phyloP scores from a whole-genome alignment of 106 monocot genomes.

The Dendrobium huoshanense region DNA sequence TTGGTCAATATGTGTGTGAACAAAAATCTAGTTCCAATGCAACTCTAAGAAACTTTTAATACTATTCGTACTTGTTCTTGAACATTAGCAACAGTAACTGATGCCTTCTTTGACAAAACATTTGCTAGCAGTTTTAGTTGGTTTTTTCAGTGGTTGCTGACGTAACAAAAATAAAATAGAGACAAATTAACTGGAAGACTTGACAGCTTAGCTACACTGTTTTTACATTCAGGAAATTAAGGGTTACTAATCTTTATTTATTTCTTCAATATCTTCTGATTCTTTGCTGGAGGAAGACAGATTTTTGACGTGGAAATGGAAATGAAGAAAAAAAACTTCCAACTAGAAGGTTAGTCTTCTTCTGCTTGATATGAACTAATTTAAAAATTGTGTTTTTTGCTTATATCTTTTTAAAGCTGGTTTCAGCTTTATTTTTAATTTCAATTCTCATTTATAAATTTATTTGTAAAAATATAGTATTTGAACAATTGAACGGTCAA shows the following conservation, averaged over 20 bases:
- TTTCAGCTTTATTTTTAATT: not conserved
- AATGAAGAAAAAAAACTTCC: not conserved
- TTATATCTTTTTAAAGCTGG: not conserved
- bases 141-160: too few species aligned
- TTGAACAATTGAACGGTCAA: not conserved
- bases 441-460: not conserved
- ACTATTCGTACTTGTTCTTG: too few species aligned
- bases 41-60: not conserved
- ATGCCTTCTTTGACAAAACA: too few species aligned
- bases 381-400: not conserved
- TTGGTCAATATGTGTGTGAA: not conserved
- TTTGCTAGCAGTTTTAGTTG: too few species aligned
- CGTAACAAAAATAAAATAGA: too few species aligned
- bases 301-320: not conserved
- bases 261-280: not conserved
- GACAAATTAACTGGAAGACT: too few species aligned
- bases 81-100: too few species aligned
- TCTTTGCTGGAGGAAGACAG: not conserved
- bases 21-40: not conserved
- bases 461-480: too few species aligned
- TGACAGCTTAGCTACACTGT: not conserved
- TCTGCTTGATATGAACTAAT: not conserved
- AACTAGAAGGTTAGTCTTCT: constrained; percentile 1
- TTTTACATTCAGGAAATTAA: not conserved
- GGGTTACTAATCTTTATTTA: not conserved